These are phyloP conservation scores for Botryobasidium botryosum DNA, from an alignment of 768 basidiomycete genomes.

Conservation along the genomic window DNA sequence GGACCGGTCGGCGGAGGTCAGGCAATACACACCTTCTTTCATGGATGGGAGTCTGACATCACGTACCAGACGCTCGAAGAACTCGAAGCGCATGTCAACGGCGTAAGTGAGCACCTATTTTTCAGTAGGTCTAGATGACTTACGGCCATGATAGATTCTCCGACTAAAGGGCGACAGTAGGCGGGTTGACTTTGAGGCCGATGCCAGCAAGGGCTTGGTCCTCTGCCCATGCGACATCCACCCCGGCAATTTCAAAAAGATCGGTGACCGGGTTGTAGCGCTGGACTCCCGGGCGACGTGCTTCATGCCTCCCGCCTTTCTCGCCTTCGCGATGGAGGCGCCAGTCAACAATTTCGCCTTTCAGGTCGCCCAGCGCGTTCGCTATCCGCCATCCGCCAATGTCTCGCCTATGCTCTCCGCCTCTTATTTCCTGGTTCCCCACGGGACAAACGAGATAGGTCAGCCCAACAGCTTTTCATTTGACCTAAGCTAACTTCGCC, in stretches of 20 bases:
- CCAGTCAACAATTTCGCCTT: background rate
- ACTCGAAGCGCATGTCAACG: slow-evolving; percentile 1
- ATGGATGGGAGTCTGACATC: background rate
- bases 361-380: background rate
- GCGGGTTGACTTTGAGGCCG: no score
- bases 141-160: background rate
- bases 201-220: background rate
- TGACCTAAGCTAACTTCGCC: background rate
- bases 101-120: background rate
- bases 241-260: slow-evolving; percentile 5
- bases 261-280: background rate
- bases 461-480: background rate
- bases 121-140: background rate
- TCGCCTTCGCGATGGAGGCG: background rate
- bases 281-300: background rate
- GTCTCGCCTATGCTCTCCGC: background rate
- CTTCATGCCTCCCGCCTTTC: slow-evolving; percentile 4
- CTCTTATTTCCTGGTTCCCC: background rate
- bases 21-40: slow-evolving; percentile 3
- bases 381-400: slow-evolving; percentile 1
- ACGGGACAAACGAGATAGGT: background rate
- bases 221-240: slow-evolving; percentile 2
- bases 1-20: slow-evolving; percentile 3
- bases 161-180: background rate
- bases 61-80: slow-evolving; percentile 2